These are phyloP conservation scores for Hypoxylon sp. DNA, from an alignment of 2,329 filamentous ascomycete genomes.

Conservation along the genomic window DNA sequence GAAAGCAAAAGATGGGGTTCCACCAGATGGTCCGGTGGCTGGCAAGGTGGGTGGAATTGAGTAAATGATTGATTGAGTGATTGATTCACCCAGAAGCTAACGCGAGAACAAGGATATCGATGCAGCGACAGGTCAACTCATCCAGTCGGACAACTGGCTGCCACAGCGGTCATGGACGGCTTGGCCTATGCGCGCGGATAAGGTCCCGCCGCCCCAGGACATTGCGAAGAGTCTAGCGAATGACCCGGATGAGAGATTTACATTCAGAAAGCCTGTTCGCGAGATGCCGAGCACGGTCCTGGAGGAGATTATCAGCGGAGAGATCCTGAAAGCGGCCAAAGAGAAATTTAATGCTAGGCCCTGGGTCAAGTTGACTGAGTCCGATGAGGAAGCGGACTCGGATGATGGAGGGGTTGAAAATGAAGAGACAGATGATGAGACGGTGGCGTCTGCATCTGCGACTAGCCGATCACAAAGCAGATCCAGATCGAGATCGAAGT, in stretches of 20 bases:
- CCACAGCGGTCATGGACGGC: conserved; percentile 81
- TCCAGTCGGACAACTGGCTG: conserved; percentile 60
- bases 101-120: conserved; percentile 49
- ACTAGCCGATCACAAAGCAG: conserved; percentile 26
- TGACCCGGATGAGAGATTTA: conserved; percentile 63
- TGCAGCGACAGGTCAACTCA: conserved; percentile 47
- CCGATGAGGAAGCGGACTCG: conserved; percentile 28
- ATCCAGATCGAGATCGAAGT: conserved; percentile 43
- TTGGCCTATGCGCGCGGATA: conserved; percentile 79
- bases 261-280: conserved; percentile 62
- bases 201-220: conserved; percentile 72
- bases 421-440: conserved; percentile 42
- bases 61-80: not conserved
- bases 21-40: conserved; percentile 39
- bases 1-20: conserved; percentile 13
- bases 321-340: conserved; percentile 77
- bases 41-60: conserved; percentile 55
- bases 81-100: conserved; percentile 27
- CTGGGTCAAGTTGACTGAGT: conserved; percentile 50
- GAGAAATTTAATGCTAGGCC: conserved; percentile 67
- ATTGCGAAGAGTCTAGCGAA: conserved; percentile 61
- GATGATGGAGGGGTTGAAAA: conserved; percentile 24
- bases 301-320: conserved; percentile 78
- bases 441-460: conserved; percentile 28
- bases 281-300: conserved; percentile 72